Conservation (phyloP, 257 asterid species). For the Solanum corneliomulleri region DNA sequence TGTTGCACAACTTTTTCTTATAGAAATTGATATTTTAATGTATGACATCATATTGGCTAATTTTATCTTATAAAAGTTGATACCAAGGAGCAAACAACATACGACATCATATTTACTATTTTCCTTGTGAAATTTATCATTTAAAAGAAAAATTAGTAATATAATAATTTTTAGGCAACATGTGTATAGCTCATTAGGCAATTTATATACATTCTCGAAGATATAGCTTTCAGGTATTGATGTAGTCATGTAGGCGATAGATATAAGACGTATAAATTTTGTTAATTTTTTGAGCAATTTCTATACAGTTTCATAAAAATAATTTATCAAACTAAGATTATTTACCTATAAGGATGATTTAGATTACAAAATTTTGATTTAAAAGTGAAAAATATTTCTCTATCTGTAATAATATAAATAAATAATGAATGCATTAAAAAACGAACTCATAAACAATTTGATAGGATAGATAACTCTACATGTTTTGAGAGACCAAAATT, state of each 20-base stretch:
- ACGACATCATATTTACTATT: neutral
- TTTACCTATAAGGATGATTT: neutral
- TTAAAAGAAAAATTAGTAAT: neutral
- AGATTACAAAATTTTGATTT: neutral
- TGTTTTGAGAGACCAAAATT: no score
- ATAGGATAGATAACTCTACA: neutral
- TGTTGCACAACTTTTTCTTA: no score
- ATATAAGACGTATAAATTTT: no score
- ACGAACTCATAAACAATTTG: neutral
- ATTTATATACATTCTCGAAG: no score
- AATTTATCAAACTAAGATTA: neutral
- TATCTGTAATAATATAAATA: rapidly evolving
- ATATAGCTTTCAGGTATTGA: no score
- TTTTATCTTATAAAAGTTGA: neutral
- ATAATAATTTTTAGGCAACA: neutral
- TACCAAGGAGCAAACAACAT: neutral
- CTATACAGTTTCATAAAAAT: no score
- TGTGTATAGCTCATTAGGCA: neutral
- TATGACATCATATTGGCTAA: neutral
- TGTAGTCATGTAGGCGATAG: neutral
- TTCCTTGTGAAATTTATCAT: neutral
- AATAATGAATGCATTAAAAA: neutral
- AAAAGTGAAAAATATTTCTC: neutral
- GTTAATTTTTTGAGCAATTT: no score
- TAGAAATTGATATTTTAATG: neutral